Base-by-base conservation (phyloP, 2,329 filamentous ascomycete genomes). In the Akanthomyces dipterigenus region DNA sequence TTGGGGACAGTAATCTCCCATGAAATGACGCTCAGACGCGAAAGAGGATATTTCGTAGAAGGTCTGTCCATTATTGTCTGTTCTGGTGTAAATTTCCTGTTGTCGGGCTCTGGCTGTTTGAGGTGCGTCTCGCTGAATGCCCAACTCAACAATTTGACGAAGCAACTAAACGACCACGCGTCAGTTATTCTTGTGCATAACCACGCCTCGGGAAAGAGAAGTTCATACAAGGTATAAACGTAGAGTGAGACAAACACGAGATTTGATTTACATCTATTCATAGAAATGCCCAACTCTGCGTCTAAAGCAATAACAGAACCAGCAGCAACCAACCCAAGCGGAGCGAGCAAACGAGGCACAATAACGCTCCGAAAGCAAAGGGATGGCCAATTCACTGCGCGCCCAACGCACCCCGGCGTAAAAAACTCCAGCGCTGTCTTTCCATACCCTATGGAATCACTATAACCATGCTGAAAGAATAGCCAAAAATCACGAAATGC, bases 311-410 rank as follows among this genome's bases (percentile, higher is more conserved):
- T 26, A 5, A 28, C 5, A 48, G 7, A 24, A 48, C 4, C 24
- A 18, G 45, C 16, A 22, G 16, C 26, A 26, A 16, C 24, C 22
- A 48, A 28, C 45, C 31, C 24, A 28, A 48, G 22, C 16, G 43
- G 45, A 26, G 53, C 66, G 71, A 62, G 69, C 63, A 68, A 48
- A 55, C 42, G 61, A 48, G 24, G 9, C 31, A 34, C 11, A 11
- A 8, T 16, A 48, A 26, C 3, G 28, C 14, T 26, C 45, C 12
- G 18, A 26, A 18, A 26, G 16, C 9, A 46, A 48, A 48, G 45
- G 18, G 45, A 48, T 22, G 45, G 45, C 14, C 22, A 28, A 28
- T 24, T 28, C 22, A 24, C 45, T 48, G 45, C 45, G 45, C 45
- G 45, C 28, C 14, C 45, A 48, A 48, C 12, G 14, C 45, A 48